Percentiles rank a stretch among this genome's conserved stretches.
Evolutionary conservation across 129 eudicot genomes (phyloP).

Genomic region (Ambrosia artemisiifolia): DNA sequence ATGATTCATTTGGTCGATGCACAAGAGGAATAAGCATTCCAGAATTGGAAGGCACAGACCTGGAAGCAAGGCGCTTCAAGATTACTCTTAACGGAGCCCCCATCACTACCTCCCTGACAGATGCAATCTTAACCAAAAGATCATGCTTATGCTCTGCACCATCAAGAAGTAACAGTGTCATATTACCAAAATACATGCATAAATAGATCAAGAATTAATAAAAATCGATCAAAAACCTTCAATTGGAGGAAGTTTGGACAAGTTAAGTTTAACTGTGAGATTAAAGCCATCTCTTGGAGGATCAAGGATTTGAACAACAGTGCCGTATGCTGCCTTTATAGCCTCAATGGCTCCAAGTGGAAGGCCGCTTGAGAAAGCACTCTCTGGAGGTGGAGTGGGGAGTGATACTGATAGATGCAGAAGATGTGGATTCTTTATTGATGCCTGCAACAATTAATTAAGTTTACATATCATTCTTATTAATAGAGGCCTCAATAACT

Average conservation of each 20-base stretch:
- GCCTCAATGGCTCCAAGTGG: slow-evolving; percentile 97
- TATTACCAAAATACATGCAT: slow-evolving; percentile 10
- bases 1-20: slow-evolving; percentile 89
- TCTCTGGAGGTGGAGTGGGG: slow-evolving; percentile 89
- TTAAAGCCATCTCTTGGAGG: slow-evolving; percentile 97
- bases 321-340: slow-evolving; percentile 73
- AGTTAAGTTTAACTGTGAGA: slow-evolving; percentile 82
- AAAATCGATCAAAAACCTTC: slow-evolving; percentile 53
- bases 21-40: slow-evolving; percentile 69
- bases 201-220: background rate
- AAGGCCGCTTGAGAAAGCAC: slow-evolving; percentile 66
- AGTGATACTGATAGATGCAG: slow-evolving; percentile 66
- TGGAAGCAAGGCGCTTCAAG: slow-evolving; percentile 64
- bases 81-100: slow-evolving; percentile 86
- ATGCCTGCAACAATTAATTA: slow-evolving; percentile 46
- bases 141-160: slow-evolving; percentile 57
- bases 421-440: slow-evolving; percentile 79
- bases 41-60: slow-evolving; percentile 51
- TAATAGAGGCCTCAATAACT: no score
- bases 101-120: slow-evolving; percentile 88
- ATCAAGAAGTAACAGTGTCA: slow-evolving; percentile 31
- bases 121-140: slow-evolving; percentile 73
- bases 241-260: slow-evolving; percentile 84
- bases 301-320: slow-evolving; percentile 78
- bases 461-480: background rate